These are phyloP conservation scores for Juglanconis oblonga DNA, from an alignment of 2,329 filamentous ascomycete species.

Conservation along the genomic window DNA sequence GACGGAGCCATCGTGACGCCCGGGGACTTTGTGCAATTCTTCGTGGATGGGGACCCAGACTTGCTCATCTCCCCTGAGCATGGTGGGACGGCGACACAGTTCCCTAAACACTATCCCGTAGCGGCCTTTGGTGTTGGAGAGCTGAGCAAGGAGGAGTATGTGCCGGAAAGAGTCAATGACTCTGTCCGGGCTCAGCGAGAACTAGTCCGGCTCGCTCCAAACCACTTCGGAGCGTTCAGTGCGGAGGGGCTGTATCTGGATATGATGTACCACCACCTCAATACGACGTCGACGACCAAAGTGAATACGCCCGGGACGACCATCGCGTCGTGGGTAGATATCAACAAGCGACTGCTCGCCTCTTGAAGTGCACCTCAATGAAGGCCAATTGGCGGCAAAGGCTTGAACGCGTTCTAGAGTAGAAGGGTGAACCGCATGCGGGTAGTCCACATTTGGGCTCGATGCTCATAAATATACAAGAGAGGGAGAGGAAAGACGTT, in stretches of 20 bases:
- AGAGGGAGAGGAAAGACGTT: too few relatives aligned
- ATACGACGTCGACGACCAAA: constrained; percentile 21
- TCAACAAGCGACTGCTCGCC: too few relatives aligned
- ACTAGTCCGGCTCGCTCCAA: not conserved
- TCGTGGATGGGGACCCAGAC: constrained; percentile 36
- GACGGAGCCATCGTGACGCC: constrained; percentile 57
- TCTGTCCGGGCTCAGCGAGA: not conserved
- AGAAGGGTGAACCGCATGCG: too few relatives aligned
- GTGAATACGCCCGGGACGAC: constrained; percentile 19
- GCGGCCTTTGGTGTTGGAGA: constrained; percentile 12
- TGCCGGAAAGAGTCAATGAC: not conserved
- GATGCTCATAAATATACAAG: too few relatives aligned
- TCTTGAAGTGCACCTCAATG: too few relatives aligned
- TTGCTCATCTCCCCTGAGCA: constrained; percentile 21
- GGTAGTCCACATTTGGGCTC: too few relatives aligned
- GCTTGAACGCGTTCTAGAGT: too few relatives aligned
- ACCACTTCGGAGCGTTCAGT: constrained; percentile 16
- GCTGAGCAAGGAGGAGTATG: not conserved
- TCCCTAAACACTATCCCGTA: not conserved
- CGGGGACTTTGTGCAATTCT: constrained; percentile 67
- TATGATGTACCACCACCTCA: not conserved
- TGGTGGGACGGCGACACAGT: not conserved
- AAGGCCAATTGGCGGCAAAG: not conserved
- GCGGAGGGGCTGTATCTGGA: constrained; percentile 15
- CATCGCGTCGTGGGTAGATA: not conserved